Conservation (phyloP, 106 monocot species). For the Hemerocallis citrina region DNA sequence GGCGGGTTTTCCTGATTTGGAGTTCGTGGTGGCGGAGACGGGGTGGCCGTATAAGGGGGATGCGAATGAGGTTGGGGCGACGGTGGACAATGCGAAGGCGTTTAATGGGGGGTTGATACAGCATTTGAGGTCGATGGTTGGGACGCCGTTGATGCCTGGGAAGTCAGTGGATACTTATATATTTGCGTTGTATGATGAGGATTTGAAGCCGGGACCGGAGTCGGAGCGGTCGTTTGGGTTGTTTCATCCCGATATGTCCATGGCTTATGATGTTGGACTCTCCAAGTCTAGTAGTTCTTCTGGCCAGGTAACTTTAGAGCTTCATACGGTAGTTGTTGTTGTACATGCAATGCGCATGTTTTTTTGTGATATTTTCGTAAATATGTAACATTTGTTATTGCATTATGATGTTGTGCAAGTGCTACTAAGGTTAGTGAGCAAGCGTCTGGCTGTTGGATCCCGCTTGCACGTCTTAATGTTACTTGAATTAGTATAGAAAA, state of each 20-base stretch:
- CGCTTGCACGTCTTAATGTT: too few relatives aligned
- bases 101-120: conserved; percentile 41
- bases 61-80: conserved; percentile 39
- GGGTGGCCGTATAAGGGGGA: conserved; percentile 77
- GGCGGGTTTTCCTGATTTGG: conserved; percentile 27
- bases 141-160: conserved; percentile 68
- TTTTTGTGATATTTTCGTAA: too few relatives aligned
- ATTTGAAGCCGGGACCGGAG: conserved; percentile 56
- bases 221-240: conserved; percentile 70
- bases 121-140: conserved; percentile 48
- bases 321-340: conserved; percentile 33
- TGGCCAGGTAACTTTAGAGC: conserved; percentile 33
- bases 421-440: conserved; percentile 53
- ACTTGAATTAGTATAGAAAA: too few relatives aligned
- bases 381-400: conserved; percentile 78
- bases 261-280: conserved; percentile 48
- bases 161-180: conserved; percentile 64
- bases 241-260: conserved; percentile 47
- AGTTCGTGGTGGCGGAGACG: conserved; percentile 68
- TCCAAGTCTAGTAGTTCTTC: conserved; percentile 6
- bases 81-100: conserved; percentile 53
- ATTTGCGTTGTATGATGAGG: conserved; percentile 69
- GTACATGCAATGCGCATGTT: conserved; percentile 17
- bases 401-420: too few relatives aligned
- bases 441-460: conserved; percentile 11